phyloP scores from a whole-genome alignment of 345 rosid species.

The Mallotus nudiflorus region DNA sequence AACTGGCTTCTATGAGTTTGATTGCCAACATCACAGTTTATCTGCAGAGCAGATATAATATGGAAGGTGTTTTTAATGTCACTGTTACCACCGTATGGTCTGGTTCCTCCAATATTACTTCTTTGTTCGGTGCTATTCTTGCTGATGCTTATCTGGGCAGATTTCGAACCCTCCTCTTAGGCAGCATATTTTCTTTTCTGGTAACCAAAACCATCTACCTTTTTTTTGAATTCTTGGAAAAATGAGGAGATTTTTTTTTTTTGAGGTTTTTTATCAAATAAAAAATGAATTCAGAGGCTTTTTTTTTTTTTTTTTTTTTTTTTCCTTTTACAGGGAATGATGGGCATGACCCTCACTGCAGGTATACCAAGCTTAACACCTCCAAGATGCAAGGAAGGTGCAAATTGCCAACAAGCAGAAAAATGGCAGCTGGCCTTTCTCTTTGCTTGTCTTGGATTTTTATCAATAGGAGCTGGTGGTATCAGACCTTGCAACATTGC shows the following conservation, averaged over 20 bases:
- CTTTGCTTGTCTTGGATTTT: constrained; percentile 42
- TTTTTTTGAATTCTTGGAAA: background rate
- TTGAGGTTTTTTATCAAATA: background rate
- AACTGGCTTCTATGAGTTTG: constrained; percentile 69
- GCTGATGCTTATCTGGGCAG: constrained; percentile 65
- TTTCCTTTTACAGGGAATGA: constrained; percentile 55
- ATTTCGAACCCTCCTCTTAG: constrained; percentile 55
- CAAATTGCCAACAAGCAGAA: constrained; percentile 36
- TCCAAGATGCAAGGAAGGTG: constrained; percentile 30
- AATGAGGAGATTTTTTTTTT: background rate
- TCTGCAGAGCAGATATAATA: constrained; percentile 49
- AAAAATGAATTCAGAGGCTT: background rate
- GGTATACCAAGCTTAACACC: constrained; percentile 47
- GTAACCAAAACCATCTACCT: constrained; percentile 25
- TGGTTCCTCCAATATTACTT: constrained; percentile 56
- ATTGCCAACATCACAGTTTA: constrained; percentile 54
- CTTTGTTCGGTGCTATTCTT: constrained; percentile 62
- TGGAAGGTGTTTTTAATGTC: constrained; percentile 55
- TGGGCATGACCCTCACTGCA: constrained; percentile 52
- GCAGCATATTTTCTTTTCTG: constrained; percentile 52
- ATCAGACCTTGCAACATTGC: constrained; percentile 79
- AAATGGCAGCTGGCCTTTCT: constrained; percentile 54
- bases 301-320: background rate
- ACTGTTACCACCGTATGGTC: constrained; percentile 56
- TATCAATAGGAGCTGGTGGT: constrained; percentile 69